Conservation (phyloP, 2,329 filamentous ascomycete genomes). For the Fusarium nematophilum region DNA sequence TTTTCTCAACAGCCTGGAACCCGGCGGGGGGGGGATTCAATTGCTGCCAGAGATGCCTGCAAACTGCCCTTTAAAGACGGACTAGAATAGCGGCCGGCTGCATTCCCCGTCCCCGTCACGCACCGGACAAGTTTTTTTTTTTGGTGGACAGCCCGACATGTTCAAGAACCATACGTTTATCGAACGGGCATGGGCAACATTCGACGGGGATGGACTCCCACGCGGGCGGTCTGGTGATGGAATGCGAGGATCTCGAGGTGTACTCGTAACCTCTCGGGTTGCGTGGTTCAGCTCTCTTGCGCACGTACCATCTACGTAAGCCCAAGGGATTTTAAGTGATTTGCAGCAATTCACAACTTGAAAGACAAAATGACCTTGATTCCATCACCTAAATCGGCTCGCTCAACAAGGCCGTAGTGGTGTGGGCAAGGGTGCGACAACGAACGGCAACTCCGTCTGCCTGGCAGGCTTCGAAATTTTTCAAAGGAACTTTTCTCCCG, state of each 20-base stretch:
- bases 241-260: constrained; percentile 1
- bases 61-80: neutral
- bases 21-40: neutral
- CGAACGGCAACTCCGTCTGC: constrained; percentile 17
- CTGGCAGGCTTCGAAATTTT: constrained; percentile 33
- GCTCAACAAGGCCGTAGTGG: constrained; percentile 7
- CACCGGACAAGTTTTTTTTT: constrained; percentile 21
- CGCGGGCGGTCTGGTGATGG: constrained; percentile 16
- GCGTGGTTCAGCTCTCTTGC: neutral
- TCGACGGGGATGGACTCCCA: constrained; percentile 7
- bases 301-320: constrained; percentile 19
- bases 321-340: neutral
- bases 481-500: neutral
- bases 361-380: constrained; percentile 3
- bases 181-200: constrained; percentile 16
- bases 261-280: constrained; percentile 5
- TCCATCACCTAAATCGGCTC: constrained; percentile 12
- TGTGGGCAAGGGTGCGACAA: constrained; percentile 15
- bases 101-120: constrained; percentile 11
- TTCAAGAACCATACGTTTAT: constrained; percentile 31
- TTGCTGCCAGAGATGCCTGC: neutral
- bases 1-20: constrained; percentile 12
- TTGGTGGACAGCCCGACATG: constrained; percentile 20
- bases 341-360: constrained; percentile 7
- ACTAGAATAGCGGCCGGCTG: constrained; percentile 8